Evolutionary conservation across 805 yeast species (phyloP), one percentile per base, ranked within the genome.

Genomic region (Metschnikowia hibisci): DNA sequence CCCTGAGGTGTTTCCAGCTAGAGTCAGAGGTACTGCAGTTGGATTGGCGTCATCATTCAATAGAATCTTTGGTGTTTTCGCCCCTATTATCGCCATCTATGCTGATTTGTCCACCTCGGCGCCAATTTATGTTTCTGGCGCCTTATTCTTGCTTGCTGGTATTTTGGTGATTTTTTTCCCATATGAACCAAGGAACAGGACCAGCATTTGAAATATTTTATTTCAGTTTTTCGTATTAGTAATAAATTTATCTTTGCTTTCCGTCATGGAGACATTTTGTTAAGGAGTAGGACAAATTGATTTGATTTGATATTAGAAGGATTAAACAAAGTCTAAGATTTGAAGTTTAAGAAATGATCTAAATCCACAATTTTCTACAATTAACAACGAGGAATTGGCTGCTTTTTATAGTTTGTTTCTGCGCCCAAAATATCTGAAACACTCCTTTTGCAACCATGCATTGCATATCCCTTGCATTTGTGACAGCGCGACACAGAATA

Each of bases 91-190:
- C 29, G 76, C 71, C 36, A 77, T 75, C 51, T 78, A 66, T 57
- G 77, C 77, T 4, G 76, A 80, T 51, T 65, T 77, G 42, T 67
- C 74, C n/a, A 69, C 80, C 2, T 55, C 80, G 1, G 78, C 80
- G 13, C 84, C 84, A 4, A 77, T 80, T 38, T 80, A 76, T 72
- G 81, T 79, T 13, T 71, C 80, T 53, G 83, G 82, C 33, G 80
- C 78, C 2, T 56, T 77, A 34, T 76, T 79, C 50, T 70, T 80
- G 14, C 53, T 58, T 18, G 58, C 79, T n/a, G 71, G 76, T 4
- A 44, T 63, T 4, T 44, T 66, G 45, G 61, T 59, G 14, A 50
- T 62, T 1, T 48, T 72, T 13, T 61, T 76, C 53, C 82, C 82
- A 2, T 76, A 69, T 46, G 82, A 77, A 52, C 79, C 79, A 12